Conservation (phyloP, 148 eudicot genomes). For the Camellia sinensis region DNA sequence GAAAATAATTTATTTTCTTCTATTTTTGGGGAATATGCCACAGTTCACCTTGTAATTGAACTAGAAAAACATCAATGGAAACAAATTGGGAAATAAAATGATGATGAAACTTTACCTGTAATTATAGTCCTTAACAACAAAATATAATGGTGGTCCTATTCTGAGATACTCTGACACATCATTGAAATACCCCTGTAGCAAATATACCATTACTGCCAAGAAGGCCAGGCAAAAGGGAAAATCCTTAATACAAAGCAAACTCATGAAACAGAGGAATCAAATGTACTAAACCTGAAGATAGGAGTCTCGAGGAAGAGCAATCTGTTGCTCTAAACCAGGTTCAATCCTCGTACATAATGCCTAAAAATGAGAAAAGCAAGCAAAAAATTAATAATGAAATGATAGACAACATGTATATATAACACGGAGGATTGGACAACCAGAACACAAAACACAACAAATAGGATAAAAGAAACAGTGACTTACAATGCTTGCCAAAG, state of each 20-base stretch:
- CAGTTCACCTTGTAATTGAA: not conserved
- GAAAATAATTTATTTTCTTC: no score
- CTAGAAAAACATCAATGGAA: not conserved
- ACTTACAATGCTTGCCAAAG: constrained; percentile 93
- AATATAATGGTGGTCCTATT: constrained; percentile 73
- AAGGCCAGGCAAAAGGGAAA: constrained; percentile 7
- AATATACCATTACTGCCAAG: constrained; percentile 11
- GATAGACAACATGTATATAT: not conserved
- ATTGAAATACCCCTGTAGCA: constrained; percentile 58
- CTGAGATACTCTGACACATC: constrained; percentile 55
- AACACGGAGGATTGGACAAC: not conserved
- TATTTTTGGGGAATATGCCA: not conserved
- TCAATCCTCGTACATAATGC: constrained; percentile 93
- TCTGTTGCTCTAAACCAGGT: constrained; percentile 97
- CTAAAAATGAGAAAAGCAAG: constrained; percentile 31
- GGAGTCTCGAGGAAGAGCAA: constrained; percentile 95
- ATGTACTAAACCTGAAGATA: constrained; percentile 79
- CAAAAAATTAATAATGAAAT: not conserved
- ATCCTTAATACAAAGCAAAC: not conserved
- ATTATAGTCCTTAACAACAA: constrained; percentile 66
- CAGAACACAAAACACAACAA: not conserved
- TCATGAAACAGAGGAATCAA: constrained; percentile 5
- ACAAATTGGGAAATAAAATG: not conserved
- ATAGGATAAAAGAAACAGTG: constrained; percentile 7
- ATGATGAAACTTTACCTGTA: constrained; percentile 45